Conservation (phyloP, 495 filamentous ascomycete genomes). For the Penicillium paradoxum region DNA sequence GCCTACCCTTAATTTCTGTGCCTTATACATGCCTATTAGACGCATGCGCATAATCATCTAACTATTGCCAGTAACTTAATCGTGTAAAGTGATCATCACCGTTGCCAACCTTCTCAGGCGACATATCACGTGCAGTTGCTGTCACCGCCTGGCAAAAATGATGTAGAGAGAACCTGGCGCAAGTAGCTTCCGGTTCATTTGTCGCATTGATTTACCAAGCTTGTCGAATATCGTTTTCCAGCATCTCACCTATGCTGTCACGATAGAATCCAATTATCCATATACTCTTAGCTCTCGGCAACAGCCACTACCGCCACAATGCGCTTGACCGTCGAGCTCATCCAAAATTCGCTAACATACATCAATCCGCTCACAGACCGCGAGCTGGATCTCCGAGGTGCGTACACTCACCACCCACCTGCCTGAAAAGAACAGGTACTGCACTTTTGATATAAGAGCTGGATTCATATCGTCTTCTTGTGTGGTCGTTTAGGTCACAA, state of each 20-base stretch:
- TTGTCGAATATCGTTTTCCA: background rate
- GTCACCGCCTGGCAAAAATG: constrained; percentile 29
- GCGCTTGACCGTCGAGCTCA: constrained; percentile 93
- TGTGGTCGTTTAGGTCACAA: constrained; percentile 78
- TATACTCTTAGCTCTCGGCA: background rate
- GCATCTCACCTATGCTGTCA: background rate
- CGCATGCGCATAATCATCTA: too few species aligned
- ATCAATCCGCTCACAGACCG: constrained; percentile 96
- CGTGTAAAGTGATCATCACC: background rate
- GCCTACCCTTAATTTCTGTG: background rate
- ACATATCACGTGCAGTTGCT: background rate
- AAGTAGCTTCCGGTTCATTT: constrained; percentile 8
- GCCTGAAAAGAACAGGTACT: constrained; percentile 96
- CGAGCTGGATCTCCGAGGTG: constrained; percentile 99
- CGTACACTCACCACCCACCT: constrained; percentile 46
- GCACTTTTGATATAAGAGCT: constrained; percentile 66
- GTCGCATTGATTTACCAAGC: constrained; percentile 10
- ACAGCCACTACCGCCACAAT: constrained; percentile 46
- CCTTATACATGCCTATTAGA: background rate
- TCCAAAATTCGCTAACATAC: constrained; percentile 87
- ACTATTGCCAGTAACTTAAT: too few species aligned
- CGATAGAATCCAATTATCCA: background rate
- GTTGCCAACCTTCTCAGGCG: background rate
- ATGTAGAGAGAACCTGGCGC: constrained; percentile 26
- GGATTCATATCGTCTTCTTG: constrained; percentile 71